Base-by-base conservation (phyloP, 495 filamentous ascomycete species). In the Penicillium roqueforti region DNA sequence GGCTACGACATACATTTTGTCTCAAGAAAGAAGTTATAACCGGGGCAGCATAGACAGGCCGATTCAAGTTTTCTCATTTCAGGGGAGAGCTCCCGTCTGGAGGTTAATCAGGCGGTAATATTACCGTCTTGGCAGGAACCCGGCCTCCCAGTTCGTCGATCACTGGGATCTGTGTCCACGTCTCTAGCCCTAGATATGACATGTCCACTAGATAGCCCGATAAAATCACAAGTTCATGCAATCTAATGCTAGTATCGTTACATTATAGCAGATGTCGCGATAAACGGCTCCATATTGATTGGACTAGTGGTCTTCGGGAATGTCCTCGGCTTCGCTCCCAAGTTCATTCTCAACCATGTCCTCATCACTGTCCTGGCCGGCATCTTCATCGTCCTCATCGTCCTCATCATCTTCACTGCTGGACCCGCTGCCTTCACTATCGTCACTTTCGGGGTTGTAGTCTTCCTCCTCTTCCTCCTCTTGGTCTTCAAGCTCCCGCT, bases 401-500 rank as follows among this genome's bases (percentile, higher is more conserved):
- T 73, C 79, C 1, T 71, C 73, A 6, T 80, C 79, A 1, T 80
- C 76, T n/a, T 77, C 79, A 52, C 73, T 75, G 47, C 74, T 81
- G 3, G 70, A 75, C 26, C 83, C 88, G 29, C 77, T 82, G 4
- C 86, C 87, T 20, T 88, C 89, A 55, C 83, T 89, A 6, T 88
- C 85, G 0, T 87, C 88, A 56, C 83, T 87, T 1, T 87, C 89
- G 3, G 88, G 89, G 61, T 92, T 85, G 68, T 92, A 93, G 57
- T 95, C 92, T 67, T 95, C 92, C 59, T 92, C 91, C 22, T 89
- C 83, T 61, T 95, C 90, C 53, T 95, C 91, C 64, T 88, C 83
- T 57, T 76, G 64, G 47, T 79, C 74, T 63, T 83, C 81, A 58
- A 74, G 80, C 78, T 80, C 80, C 62, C 77, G 82, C 75, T 85